phyloP scores from a whole-genome alignment of 2,329 filamentous ascomycete genomes.

The Exophiala alcalophila region DNA sequence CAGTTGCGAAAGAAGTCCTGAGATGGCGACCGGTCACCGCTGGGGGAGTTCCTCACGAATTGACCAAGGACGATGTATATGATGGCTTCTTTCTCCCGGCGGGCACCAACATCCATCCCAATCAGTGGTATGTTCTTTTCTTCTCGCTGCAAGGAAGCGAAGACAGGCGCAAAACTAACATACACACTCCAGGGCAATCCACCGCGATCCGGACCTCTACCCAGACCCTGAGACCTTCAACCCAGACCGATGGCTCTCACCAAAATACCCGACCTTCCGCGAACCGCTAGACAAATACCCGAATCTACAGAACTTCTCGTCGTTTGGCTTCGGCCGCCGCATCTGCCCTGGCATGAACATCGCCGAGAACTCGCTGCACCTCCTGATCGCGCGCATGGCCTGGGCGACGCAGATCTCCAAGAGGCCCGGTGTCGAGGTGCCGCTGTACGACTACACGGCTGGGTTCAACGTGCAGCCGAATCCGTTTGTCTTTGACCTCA shows the following conservation, averaged over 20 bases:
- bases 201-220: slow-evolving; percentile 52
- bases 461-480: slow-evolving; percentile 26
- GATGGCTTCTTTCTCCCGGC: slow-evolving; percentile 48
- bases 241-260: slow-evolving; percentile 53
- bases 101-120: slow-evolving; percentile 42
- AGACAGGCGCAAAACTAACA: no score
- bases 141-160: no score
- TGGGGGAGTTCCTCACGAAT: slow-evolving; percentile 26
- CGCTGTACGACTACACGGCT: slow-evolving; percentile 22
- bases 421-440: slow-evolving; percentile 10
- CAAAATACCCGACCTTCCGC: slow-evolving; percentile 52
- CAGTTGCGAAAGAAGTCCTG: slow-evolving; percentile 43
- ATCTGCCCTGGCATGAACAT: slow-evolving; percentile 33
- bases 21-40: slow-evolving; percentile 42
- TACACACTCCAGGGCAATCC: slow-evolving; percentile 48
- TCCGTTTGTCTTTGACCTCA: slow-evolving; percentile 21
- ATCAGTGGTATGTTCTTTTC: slow-evolving; percentile 36
- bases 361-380: slow-evolving; percentile 28
- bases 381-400: slow-evolving; percentile 26
- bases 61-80: slow-evolving; percentile 26
- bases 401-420: slow-evolving; percentile 36
- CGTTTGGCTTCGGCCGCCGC: slow-evolving; percentile 56
- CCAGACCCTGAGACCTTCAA: slow-evolving; percentile 52
- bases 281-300: slow-evolving; percentile 52
- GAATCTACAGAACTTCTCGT: slow-evolving; percentile 53